These are phyloP conservation scores for Xylaria sp. DNA, from an alignment of 2,329 filamentous ascomycete species.

Conservation along the genomic window DNA sequence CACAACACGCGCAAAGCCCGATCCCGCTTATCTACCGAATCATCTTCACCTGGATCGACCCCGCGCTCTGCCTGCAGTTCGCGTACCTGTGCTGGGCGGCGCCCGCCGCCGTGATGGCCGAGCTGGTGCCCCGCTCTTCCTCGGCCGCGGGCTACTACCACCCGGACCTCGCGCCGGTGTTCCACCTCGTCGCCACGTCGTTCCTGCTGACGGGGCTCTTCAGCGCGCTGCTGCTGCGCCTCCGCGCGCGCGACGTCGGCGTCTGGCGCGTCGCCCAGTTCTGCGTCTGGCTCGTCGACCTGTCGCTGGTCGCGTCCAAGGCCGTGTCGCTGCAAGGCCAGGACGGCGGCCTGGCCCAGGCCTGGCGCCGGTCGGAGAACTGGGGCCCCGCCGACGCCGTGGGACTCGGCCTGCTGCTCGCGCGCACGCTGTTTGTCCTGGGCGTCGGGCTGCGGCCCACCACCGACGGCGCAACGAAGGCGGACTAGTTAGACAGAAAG, in stretches of 20 bases:
- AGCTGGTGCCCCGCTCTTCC: not conserved
- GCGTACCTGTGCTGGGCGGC: not conserved
- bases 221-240: not conserved
- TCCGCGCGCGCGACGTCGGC: not conserved
- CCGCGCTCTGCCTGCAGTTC: not conserved
- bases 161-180: slow-evolving; percentile 1
- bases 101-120: not conserved
- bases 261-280: not conserved
- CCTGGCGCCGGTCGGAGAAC: not conserved
- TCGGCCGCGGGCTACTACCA: slow-evolving; percentile 1
- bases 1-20: slow-evolving; percentile 10
- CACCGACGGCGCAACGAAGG: not conserved
- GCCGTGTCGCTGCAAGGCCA: not conserved
- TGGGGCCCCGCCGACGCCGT: not conserved
- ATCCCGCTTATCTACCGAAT: not conserved
- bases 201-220: not conserved
- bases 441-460: not conserved
- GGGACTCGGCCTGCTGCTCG: not conserved
- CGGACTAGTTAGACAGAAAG: not conserved
- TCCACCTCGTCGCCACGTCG: not conserved
- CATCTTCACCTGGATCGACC: not conserved
- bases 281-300: not conserved
- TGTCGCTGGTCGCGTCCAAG: not conserved
- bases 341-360: too few relatives aligned
- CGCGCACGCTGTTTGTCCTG: not conserved